phyloP scores from a whole-genome alignment of 2,329 filamentous ascomycete species.

The Periconia sp. region DNA sequence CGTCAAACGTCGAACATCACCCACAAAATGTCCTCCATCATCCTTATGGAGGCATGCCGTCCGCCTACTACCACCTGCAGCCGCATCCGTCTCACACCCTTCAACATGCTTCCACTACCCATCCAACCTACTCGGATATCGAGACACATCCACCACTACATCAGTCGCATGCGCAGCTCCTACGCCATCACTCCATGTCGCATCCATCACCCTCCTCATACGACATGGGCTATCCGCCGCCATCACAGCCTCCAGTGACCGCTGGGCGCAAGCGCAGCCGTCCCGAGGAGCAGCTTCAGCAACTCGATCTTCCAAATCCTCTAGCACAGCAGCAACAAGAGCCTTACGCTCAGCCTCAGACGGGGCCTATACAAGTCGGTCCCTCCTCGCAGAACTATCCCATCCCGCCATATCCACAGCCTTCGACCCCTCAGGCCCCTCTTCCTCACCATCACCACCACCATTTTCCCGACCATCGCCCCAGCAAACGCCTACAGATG shows the following conservation, averaged over 20 bases:
- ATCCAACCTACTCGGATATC: slow-evolving; percentile 44
- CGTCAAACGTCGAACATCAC: slow-evolving; percentile 45
- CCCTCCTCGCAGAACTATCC: slow-evolving; percentile 40
- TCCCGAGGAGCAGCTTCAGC: slow-evolving; percentile 44
- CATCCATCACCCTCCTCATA: slow-evolving; percentile 40
- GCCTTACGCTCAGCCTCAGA: slow-evolving; percentile 40
- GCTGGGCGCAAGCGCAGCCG: slow-evolving; percentile 47
- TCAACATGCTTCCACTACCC: slow-evolving; percentile 39
- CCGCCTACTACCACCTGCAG: slow-evolving; percentile 41
- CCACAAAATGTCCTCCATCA: slow-evolving; percentile 41
- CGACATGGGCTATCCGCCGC: slow-evolving; percentile 38
- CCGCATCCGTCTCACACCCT: slow-evolving; percentile 41
- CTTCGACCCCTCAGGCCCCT: slow-evolving; percentile 24
- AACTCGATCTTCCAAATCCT: slow-evolving; percentile 42
- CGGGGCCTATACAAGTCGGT: slow-evolving; percentile 40
- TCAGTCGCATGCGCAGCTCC: slow-evolving; percentile 33
- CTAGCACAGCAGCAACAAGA: slow-evolving; percentile 41
- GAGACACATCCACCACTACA: slow-evolving; percentile 39
- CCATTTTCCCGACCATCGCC: slow-evolving; percentile 71
- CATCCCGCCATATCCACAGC: slow-evolving; percentile 39
- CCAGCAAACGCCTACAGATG: slow-evolving; percentile 67
- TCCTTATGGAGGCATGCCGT: slow-evolving; percentile 38
- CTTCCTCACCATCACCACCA: slow-evolving; percentile 66
- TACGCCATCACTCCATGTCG: slow-evolving; percentile 41
- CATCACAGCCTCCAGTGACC: slow-evolving; percentile 24